Base-by-base conservation (phyloP, 768 basidiomycete genomes). In the Termitomyces sp. region DNA sequence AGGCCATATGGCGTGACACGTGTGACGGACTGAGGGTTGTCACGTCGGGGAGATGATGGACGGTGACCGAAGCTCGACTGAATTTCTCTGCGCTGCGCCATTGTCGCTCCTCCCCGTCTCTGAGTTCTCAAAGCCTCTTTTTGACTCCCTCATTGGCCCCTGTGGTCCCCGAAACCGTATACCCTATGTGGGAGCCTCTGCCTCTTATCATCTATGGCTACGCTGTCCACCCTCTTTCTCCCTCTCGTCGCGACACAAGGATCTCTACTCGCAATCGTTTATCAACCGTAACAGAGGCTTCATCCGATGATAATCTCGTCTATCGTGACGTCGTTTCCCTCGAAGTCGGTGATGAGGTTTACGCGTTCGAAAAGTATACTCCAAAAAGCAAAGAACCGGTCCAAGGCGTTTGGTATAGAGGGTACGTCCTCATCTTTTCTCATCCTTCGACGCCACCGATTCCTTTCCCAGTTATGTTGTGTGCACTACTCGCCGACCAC, bases 311-410 rank as follows among this genome's bases (percentile, higher is more conserved):
- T 41, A 78, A 84, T 37, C 75, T 80, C 40, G 78, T 83, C 0
- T 80, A 87, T 73, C 79, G 84, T 53, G 90, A 92, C 60, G 86
- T 92, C 23, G 92, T 93, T 34, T 81, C 87, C 6, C 81, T 98
- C 55, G 95, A 97, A 63, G 89, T 98, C 29, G 96, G 96, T 46
- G 95, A 97, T 71, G 95, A 98, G 68, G 86, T 98, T 34, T 98
- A 98, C 73, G 94, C 95, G 17, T 98, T 98, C 66, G 96, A 98
- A 75, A 87, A 87, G 68, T 95, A 94, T 70, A 86, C 80, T 0
- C 87, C 89, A 11, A 77, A 77, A 50, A 80, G 76, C 56, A 90
- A 87, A 66, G 90, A 91, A 58, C 67, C 69, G 53, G 83, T 82
- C 12, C 89, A 90, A 54, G 87, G 87, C 19, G 71, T 85, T 16